phyloP scores from a whole-genome alignment of 805 yeast genomes.

The Saccharomycopsis selenospora region DNA sequence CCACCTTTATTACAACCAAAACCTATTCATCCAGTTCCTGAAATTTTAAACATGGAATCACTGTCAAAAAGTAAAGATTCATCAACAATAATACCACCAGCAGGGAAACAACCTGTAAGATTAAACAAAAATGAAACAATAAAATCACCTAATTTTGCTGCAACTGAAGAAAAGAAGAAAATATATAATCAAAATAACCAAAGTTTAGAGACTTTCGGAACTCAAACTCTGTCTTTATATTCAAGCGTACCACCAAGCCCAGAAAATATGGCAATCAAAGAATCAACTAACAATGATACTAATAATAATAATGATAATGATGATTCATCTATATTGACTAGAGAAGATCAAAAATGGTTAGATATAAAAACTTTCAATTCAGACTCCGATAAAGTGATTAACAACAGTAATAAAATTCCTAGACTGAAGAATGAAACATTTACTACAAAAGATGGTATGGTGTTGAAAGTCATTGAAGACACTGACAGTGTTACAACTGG shows the following conservation, averaged over 20 bases:
- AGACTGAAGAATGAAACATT: neutral
- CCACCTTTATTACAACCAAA: neutral
- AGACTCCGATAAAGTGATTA: slow-evolving; percentile 4
- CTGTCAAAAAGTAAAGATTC: no score
- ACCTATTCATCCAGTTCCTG: neutral
- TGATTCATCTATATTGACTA: neutral
- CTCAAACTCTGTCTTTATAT: neutral
- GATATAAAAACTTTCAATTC: slow-evolving; percentile 2
- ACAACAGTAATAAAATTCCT: neutral
- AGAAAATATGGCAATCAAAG: neutral
- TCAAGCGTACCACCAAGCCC: neutral
- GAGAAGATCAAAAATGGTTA: neutral
- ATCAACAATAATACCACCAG: neutral
- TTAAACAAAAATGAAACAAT: neutral
- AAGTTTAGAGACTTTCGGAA: neutral
- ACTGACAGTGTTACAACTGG: neutral
- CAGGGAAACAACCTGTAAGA: neutral
- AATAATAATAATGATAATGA: neutral
- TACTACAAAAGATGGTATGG: neutral
- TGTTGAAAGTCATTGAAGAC: neutral
- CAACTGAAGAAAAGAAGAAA: neutral
- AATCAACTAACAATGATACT: neutral
- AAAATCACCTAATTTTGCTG: neutral
- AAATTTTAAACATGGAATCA: neutral
- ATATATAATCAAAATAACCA: neutral